Evolutionary conservation across 176 grass and related monocot genomes (phyloP).

Genomic region (Carex littledalei): DNA sequence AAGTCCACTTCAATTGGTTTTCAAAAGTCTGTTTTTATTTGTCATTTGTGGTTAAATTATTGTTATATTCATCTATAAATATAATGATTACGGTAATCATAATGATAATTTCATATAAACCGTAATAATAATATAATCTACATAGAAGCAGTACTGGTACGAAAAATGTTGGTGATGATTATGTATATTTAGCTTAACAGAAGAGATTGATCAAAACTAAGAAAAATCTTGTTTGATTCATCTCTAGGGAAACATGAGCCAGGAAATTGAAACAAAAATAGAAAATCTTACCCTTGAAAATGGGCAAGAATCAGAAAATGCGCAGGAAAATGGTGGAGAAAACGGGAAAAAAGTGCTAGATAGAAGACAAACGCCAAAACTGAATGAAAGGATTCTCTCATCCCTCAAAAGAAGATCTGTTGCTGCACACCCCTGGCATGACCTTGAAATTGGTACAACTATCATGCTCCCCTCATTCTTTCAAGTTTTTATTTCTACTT

Average conservation of each 20-base stretch:
- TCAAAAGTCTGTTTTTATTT: not conserved
- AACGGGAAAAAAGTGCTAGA: not conserved
- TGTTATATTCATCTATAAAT: not conserved
- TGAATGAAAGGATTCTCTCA: slow-evolving; percentile 91
- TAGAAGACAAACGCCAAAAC: slow-evolving; percentile 31
- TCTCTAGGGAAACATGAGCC: slow-evolving; percentile 19
- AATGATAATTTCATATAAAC: not conserved
- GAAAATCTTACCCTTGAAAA: not conserved
- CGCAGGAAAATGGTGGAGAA: not conserved
- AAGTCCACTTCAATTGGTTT: not conserved
- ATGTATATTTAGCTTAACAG: not conserved
- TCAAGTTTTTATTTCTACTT: not conserved
- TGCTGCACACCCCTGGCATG: slow-evolving; percentile 93
- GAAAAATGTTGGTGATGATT: not conserved
- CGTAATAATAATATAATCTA: not conserved
- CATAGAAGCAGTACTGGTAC: not conserved
- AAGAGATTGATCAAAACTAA: not conserved
- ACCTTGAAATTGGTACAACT: slow-evolving; percentile 76
- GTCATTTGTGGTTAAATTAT: not conserved
- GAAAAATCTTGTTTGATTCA: not conserved
- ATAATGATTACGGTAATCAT: not conserved
- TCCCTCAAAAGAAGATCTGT: slow-evolving; percentile 78
- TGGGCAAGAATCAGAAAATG: not conserved
- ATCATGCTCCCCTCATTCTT: not conserved
- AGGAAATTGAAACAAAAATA: slow-evolving; percentile 12